Percentiles rank a stretch among this genome's conserved stretches.
Conservation (phyloP, 306 rosid genomes). For the Lablab purpureus region DNA sequence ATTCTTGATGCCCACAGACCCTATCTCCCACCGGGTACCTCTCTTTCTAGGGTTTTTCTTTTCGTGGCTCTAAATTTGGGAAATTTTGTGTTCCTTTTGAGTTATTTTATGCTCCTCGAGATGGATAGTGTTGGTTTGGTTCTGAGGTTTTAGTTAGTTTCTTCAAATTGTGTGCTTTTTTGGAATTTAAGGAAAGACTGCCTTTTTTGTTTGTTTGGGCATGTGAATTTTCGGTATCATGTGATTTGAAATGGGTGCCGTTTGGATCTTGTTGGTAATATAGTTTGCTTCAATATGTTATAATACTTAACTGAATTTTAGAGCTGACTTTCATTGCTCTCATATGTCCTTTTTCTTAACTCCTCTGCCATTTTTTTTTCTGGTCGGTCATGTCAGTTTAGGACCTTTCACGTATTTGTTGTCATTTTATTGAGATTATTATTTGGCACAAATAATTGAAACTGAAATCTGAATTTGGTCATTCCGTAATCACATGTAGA, state of each 20-base stretch:
- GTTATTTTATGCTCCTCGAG: not conserved
- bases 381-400: too few species aligned
- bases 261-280: not conserved
- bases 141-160: conserved; percentile 11
- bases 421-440: conserved; percentile 3
- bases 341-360: not conserved
- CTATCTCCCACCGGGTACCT: conserved; percentile 40
- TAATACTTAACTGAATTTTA: not conserved
- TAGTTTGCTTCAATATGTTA: not conserved
- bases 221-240: not conserved
- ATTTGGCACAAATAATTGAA: not conserved
- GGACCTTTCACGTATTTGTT: conserved; percentile 3
- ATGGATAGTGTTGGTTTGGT: not conserved
- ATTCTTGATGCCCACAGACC: conserved; percentile 68
- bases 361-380: too few species aligned
- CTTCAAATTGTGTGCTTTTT: not conserved
- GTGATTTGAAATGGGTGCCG: conserved; percentile 20
- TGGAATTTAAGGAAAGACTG: not conserved
- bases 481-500: not conserved
- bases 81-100: not conserved
- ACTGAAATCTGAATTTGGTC: conserved; percentile 9
- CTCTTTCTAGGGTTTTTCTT: conserved; percentile 40
- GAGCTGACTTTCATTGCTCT: not conserved
- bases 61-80: not conserved
- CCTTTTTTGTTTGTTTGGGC: not conserved